Evolutionary conservation across 768 basidiomycete species (phyloP).

Genomic region (Lactarius quietus): DNA sequence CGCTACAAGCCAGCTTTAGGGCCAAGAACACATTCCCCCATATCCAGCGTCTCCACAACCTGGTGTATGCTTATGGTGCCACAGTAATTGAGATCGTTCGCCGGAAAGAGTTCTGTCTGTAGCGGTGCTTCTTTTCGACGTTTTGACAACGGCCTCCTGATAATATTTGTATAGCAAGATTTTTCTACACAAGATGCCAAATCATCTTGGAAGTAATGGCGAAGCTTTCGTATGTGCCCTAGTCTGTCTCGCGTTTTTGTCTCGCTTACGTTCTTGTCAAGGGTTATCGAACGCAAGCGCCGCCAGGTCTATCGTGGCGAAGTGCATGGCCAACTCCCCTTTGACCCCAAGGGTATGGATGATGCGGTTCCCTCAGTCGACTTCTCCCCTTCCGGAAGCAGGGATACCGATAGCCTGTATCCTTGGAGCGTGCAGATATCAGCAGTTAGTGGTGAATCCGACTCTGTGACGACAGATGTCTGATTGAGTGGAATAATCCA

Average conservation of each 20-base stretch:
- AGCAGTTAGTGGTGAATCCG: slow-evolving; percentile 48
- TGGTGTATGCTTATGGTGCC: slow-evolving; percentile 90
- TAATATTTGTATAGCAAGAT: slow-evolving; percentile 47
- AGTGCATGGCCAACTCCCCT: slow-evolving; percentile 82
- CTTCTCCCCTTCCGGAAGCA: slow-evolving; percentile 65
- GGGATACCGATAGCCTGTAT: slow-evolving; percentile 50
- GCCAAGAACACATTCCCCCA: slow-evolving; percentile 84
- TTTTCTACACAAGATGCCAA: slow-evolving; percentile 78
- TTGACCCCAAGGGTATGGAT: slow-evolving; percentile 77
- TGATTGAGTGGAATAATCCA: slow-evolving; percentile 29
- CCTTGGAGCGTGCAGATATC: slow-evolving; percentile 65
- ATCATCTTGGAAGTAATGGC: slow-evolving; percentile 84
- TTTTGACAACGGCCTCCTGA: slow-evolving; percentile 2
- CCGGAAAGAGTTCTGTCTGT: slow-evolving; percentile 82
- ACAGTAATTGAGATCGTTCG: slow-evolving; percentile 89
- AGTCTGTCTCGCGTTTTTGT: not conserved
- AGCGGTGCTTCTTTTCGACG: not conserved
- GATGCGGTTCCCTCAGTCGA: slow-evolving; percentile 77
- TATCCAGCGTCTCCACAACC: slow-evolving; percentile 81
- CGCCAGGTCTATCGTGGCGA: slow-evolving; percentile 84
- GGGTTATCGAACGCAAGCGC: slow-evolving; percentile 74
- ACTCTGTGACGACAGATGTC: not conserved
- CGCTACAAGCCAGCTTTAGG: slow-evolving; percentile 69
- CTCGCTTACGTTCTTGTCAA: slow-evolving; percentile 31
- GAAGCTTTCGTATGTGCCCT: slow-evolving; percentile 71